phyloP scores from a whole-genome alignment of 78 protist species.

The Dictyostelium discoideum region DNA sequence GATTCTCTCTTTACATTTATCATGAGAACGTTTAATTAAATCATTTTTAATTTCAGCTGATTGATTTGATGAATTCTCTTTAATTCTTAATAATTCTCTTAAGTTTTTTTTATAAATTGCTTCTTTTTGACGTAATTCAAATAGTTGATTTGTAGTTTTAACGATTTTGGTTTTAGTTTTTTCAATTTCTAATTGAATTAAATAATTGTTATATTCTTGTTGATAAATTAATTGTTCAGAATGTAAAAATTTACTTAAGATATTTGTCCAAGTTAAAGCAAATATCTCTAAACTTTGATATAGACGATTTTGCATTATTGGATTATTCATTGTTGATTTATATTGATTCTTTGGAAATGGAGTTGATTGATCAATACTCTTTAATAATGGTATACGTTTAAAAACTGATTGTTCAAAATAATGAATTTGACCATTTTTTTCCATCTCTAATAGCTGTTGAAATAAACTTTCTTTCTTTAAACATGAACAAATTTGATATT shows the following conservation, averaged over 20 bases:
- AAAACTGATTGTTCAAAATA: neutral
- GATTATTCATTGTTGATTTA: constrained; percentile 25
- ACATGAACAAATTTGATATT: constrained; percentile 11
- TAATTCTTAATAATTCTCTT: neutral
- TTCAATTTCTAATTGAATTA: neutral
- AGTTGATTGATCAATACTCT: neutral
- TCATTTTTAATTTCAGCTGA: neutral
- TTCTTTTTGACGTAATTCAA: constrained; percentile 17
- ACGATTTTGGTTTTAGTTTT: neutral
- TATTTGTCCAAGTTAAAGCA: constrained; percentile 4
- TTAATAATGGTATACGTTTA: neutral
- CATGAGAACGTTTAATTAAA: neutral
- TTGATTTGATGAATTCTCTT: neutral
- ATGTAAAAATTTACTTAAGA: neutral
- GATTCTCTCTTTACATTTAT: constrained; percentile 4
- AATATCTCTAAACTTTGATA: neutral
- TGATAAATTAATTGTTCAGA: neutral
- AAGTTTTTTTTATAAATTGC: neutral
- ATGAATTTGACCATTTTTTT: constrained; percentile 3
- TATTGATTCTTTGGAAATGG: constrained; percentile 2
- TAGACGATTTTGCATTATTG: neutral
- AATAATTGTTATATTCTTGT: neutral
- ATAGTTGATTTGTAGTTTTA: neutral
- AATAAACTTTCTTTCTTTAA: constrained; percentile 7
- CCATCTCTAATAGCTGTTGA: constrained; percentile 6